Percentiles rank a stretch among this genome's conserved stretches.
phyloP scores from a whole-genome alignment of 2,329 filamentous ascomycete species.

The Aureobasidium sp. region DNA sequence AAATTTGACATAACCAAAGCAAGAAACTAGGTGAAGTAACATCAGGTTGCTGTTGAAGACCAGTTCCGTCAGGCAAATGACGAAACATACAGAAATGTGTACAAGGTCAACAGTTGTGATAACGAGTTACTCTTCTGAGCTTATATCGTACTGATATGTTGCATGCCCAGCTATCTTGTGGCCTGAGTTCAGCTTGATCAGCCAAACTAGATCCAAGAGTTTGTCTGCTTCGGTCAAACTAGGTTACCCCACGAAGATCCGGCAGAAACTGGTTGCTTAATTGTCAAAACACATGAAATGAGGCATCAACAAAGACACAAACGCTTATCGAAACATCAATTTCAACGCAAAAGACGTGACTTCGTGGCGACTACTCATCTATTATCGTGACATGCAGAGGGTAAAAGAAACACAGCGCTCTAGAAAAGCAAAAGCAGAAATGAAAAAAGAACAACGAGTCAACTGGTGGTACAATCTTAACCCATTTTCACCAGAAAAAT shows the following conservation, averaged over 20 bases:
- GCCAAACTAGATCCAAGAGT: not conserved
- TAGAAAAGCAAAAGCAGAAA: not conserved
- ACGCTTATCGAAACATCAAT: not conserved
- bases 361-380: conserved; percentile 1
- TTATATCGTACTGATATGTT: too few species aligned
- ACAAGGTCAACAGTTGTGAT: too few species aligned
- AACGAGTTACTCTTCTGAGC: too few species aligned
- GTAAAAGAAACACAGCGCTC: not conserved
- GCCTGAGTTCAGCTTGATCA: not conserved
- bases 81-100: too few species aligned
- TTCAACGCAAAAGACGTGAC: not conserved
- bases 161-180: too few species aligned
- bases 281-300: too few species aligned
- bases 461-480: not conserved
- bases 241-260: not conserved
- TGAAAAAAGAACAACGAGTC: not conserved
- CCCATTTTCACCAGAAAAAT: not conserved
- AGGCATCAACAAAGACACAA: too few species aligned
- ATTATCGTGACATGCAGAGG: not conserved
- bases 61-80: too few species aligned
- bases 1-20: too few species aligned
- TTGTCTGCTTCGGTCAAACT: not conserved
- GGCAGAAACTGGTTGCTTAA: not conserved
- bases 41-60: too few species aligned
- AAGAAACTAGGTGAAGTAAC: too few species aligned